phyloP scores from a whole-genome alignment of 805 yeast species.

The baker's yeast (Saccharomyces cerevisiae) region DNA sequence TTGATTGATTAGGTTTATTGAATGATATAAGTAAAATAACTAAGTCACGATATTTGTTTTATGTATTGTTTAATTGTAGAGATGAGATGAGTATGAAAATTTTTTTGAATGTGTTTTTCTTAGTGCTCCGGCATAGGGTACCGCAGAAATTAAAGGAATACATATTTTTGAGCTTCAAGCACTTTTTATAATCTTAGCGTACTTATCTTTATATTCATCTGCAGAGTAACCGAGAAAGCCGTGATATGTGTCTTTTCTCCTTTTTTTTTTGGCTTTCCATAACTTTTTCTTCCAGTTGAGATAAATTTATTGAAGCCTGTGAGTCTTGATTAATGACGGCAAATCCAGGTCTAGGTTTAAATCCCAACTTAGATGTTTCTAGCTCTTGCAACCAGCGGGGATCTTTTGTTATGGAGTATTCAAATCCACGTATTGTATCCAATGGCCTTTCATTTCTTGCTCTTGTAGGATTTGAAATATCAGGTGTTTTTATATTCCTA shows the following conservation, averaged over 20 bases:
- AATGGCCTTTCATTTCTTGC: slow-evolving; percentile 91
- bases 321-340: slow-evolving; percentile 29
- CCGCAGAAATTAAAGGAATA: background rate
- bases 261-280: background rate
- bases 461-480: slow-evolving; percentile 88
- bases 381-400: slow-evolving; percentile 66
- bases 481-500: slow-evolving; percentile 65
- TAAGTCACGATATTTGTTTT: background rate
- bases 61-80: background rate
- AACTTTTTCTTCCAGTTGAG: background rate
- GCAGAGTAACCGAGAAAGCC: background rate
- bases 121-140: background rate
- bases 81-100: slow-evolving; percentile 2
- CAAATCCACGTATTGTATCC: slow-evolving; percentile 90
- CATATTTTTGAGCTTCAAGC: background rate
- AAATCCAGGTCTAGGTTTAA: slow-evolving; percentile 76
- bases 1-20: background rate
- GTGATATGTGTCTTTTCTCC: background rate
- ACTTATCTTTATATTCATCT: background rate
- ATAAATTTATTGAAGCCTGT: slow-evolving; percentile 2
- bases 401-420: slow-evolving; percentile 82
- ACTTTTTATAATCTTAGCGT: background rate
- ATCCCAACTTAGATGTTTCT: slow-evolving; percentile 72
- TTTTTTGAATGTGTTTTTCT: background rate
- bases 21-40: background rate